These are phyloP conservation scores for Alternaria panax DNA, from an alignment of 2,329 filamentous ascomycete genomes.

Conservation along the genomic window DNA sequence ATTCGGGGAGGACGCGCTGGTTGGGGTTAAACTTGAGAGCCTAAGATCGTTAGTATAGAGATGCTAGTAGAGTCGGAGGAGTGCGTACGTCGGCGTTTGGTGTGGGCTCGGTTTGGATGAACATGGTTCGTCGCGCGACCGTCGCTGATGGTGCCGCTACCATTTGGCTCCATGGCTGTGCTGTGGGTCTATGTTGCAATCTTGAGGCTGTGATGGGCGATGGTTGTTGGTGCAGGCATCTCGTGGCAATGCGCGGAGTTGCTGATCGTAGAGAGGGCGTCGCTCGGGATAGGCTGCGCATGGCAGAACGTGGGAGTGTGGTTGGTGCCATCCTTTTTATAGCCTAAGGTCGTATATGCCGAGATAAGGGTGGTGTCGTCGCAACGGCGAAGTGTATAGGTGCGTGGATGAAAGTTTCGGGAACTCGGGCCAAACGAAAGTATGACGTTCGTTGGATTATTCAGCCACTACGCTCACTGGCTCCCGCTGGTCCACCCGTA, in stretches of 20 bases:
- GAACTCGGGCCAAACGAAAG: constrained; percentile 17
- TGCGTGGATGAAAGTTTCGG: constrained; percentile 17
- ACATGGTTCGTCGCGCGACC: constrained; percentile 73
- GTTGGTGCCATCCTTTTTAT: constrained; percentile 35
- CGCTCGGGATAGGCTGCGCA: constrained; percentile 40
- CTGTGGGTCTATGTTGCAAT: constrained; percentile 39
- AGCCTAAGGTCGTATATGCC: not conserved
- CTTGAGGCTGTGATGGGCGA: constrained; percentile 44
- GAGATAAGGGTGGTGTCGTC: constrained; percentile 2
- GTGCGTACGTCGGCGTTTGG: constrained; percentile 82
- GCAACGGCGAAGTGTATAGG: constrained; percentile 23
- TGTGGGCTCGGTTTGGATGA: constrained; percentile 95
- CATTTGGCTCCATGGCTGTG: constrained; percentile 34
- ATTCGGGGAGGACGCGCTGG: constrained; percentile 79
- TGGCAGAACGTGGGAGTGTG: constrained; percentile 35
- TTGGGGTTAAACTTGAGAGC: constrained; percentile 95
- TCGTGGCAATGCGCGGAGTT: constrained; percentile 39
- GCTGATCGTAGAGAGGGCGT: constrained; percentile 30
- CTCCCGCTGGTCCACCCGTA: not conserved
- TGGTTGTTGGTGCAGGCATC: constrained; percentile 46
- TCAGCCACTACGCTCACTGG: constrained; percentile 12
- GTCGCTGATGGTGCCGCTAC: constrained; percentile 18
- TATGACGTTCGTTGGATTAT: constrained; percentile 33
- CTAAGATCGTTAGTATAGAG: constrained; percentile 32
- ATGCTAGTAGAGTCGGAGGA: not conserved